phyloP scores from a whole-genome alignment of 1,139 yeast species.

The Zygoascus sp. region DNA sequence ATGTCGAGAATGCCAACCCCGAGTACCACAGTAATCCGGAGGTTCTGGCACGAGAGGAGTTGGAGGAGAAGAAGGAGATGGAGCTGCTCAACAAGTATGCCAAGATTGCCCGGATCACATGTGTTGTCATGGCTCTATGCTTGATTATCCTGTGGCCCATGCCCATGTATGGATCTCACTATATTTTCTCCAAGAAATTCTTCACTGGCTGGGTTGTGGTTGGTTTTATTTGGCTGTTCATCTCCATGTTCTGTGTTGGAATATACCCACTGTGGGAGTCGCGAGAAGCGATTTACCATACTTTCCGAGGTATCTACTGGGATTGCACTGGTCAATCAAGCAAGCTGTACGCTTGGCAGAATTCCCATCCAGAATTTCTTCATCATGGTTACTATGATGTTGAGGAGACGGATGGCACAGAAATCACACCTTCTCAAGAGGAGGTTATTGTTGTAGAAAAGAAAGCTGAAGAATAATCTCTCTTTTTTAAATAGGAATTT shows the following conservation, averaged over 20 bases:
- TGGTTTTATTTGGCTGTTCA: conserved; percentile 41
- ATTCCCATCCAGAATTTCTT: conserved; percentile 22
- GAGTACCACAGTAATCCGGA: conserved; percentile 16
- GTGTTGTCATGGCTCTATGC: conserved; percentile 36
- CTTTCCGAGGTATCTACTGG: conserved; percentile 78
- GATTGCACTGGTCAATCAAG: conserved; percentile 69
- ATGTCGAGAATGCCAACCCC: conserved; percentile 12
- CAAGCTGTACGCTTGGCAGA: conserved; percentile 72
- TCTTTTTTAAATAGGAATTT: no score
- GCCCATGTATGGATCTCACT: conserved; percentile 43
- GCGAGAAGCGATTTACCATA: conserved; percentile 53
- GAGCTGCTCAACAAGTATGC: conserved; percentile 21
- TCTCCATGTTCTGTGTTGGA: conserved; percentile 40
- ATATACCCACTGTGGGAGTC: conserved; percentile 41
- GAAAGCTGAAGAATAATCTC: background rate
- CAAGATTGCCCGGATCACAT: conserved; percentile 36
- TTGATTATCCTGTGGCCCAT: conserved; percentile 43
- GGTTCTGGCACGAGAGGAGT: conserved; percentile 17
- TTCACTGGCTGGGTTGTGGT: conserved; percentile 43
- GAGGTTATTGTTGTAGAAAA: background rate
- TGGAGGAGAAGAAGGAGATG: conserved; percentile 20
- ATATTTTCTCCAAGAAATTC: conserved; percentile 40
- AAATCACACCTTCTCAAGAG: background rate
- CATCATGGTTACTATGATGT: conserved; percentile 13
- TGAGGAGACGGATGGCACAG: conserved; percentile 7